Base-by-base conservation (phyloP, 768 basidiomycete genomes). In the Lentinula lateritia region DNA sequence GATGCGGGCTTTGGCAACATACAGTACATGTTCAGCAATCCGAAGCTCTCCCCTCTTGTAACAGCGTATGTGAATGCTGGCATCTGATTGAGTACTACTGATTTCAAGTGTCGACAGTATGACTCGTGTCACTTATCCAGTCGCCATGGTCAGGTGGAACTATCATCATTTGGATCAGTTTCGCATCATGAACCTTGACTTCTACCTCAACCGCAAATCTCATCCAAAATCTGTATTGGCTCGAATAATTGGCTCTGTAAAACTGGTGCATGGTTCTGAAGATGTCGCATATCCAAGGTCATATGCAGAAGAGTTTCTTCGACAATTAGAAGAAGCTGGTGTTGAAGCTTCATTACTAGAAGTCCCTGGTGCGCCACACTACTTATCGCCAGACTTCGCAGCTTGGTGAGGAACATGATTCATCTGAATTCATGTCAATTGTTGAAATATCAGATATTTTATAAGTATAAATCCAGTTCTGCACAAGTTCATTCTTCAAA, bases 261-360 rank as follows among this genome's bases (percentile, higher is more conserved):
- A 59, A 39, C 28, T 59, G 7, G 58, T 59, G 2, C 41, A 59
- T 39, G 58, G 58, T 16, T 56, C 61, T 0, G 66, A 68, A 58
- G 72, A 71, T 45, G 70, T 72, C 62, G 67, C 67, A 35, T 67
- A 64, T 52, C 60, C 58, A 20, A 12, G 65, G 58, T 65, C 58
- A 34, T 61, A 62, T 52, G 61, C 63, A 10, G 50, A 59, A n/a
- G 58, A 58, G 59, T 67, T 70, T 35, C 59, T 52, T 48, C 52
- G 60, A 35, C 62, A 62, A 46, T 67, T 74, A 62, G 62, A 34
- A 42, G 56, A 65, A 39, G 65, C 63, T 61, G 68, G 66, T 9
- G 62, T 67, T 41, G 41, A 67, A 7, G 69, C 58, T 3, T 35
- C 54, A 52, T 52, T 69, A 16, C 43, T 54, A 0, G 61, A 61